These are phyloP conservation scores for rapeseed (Brassica napus) DNA, from an alignment of 345 rosid genomes.

Conservation along the genomic window DNA sequence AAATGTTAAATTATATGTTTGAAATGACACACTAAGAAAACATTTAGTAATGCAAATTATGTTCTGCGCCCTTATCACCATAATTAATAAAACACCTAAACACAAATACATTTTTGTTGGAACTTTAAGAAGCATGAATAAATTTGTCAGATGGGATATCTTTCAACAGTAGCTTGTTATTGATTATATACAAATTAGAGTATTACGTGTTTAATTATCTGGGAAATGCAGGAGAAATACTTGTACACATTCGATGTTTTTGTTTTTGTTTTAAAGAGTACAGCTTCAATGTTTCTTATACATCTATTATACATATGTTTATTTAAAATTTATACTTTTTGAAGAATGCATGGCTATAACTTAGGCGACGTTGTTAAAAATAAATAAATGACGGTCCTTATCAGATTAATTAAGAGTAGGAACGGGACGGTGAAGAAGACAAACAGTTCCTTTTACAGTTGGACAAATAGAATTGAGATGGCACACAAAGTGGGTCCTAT, in stretches of 20 bases:
- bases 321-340: background rate
- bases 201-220: background rate
- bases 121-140: background rate
- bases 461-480: slow-evolving; percentile 27
- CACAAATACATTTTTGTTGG: background rate
- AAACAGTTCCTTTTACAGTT: slow-evolving; percentile 26
- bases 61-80: background rate
- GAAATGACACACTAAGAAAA: background rate
- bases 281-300: background rate
- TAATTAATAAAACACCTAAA: background rate
- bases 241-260: background rate
- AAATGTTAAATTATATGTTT: background rate
- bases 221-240: background rate
- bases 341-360: background rate
- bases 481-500: slow-evolving; percentile 19
- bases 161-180: background rate
- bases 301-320: background rate
- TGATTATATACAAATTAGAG: background rate
- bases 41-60: background rate
- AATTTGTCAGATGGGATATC: background rate
- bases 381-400: background rate
- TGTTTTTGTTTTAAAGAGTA: background rate
- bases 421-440: slow-evolving; percentile 22
- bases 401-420: slow-evolving; percentile 12
- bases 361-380: background rate